A percentile compares a stretch with the other conserved stretches of the same genome.
phyloP scores from a whole-genome alignment of 176 grass and related monocot genomes.

The Raddia distichophylla region DNA sequence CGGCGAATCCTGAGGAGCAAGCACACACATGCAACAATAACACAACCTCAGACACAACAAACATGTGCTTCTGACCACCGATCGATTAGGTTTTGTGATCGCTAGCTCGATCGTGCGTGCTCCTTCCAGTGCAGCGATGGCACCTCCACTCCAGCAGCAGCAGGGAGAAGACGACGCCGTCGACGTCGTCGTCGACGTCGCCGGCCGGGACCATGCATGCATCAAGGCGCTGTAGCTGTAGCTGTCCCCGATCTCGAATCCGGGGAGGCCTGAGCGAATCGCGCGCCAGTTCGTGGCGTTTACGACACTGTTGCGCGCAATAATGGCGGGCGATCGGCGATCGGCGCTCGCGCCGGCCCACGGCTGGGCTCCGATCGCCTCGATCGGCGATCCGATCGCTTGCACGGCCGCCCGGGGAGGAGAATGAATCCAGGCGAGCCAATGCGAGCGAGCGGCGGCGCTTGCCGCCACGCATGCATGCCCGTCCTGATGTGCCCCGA shows the following conservation, averaged over 20 bases:
- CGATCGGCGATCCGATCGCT: not conserved
- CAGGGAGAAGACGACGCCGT: too few species aligned
- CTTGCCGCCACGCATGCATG: not conserved
- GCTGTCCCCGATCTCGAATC: not conserved
- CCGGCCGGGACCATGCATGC: not conserved
- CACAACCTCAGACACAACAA: too few species aligned
- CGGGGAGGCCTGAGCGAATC: not conserved
- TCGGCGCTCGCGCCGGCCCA: not conserved
- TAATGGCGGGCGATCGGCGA: not conserved
- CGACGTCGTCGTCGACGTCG: not conserved
- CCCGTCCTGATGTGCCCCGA: not conserved
- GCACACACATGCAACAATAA: not conserved
- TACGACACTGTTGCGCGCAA: conserved; percentile 35
- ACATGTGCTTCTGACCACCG: not conserved
- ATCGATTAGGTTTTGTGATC: not conserved
- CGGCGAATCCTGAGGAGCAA: too few species aligned
- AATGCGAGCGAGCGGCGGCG: too few species aligned
- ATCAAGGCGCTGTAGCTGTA: not conserved
- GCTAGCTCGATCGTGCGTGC: not conserved
- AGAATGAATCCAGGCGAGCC: not conserved
- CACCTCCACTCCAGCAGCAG: not conserved
- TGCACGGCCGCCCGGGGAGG: not conserved
- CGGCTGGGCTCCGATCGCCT: conserved; percentile 16
- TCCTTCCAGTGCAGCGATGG: not conserved
- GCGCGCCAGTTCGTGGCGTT: conserved; percentile 17